Base-by-base conservation (phyloP, 495 filamentous ascomycete genomes). In the Apiosordaria backusii region DNA sequence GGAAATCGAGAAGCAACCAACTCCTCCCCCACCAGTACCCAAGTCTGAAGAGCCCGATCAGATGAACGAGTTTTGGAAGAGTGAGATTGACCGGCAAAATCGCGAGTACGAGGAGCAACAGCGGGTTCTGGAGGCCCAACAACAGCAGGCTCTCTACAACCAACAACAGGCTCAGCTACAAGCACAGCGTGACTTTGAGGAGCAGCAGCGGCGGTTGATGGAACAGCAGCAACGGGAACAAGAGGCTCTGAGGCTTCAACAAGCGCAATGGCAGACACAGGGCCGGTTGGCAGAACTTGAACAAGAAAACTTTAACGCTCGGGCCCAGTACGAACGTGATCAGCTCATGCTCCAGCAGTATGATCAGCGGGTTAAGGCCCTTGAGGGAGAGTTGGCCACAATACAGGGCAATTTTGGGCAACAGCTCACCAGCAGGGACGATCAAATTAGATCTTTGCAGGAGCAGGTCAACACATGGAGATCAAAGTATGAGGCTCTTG, bases 51-150 rank as follows among this genome's bases (percentile, higher is more conserved):
- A 98, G 70, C 95, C 95, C 6, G 95, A 96, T 72, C 91, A 96
- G 19, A 98, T 99, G 73, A 90, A 89, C 65, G 96, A 98, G 73
- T 99, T 99, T 76, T 99, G 95, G 95, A 93, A 93, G 76, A 93
- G 88, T 70, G 92, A 97, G 75, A 90, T 96, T 65, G 85, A 86
- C 67, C 84, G 92, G 55, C 92, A 97, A 73, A 94, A 99, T 73
- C 88, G 92, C 63, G 93, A 97, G 73, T 98, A 93, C 71, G 95
- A 92, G 70, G 92, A 92, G 25, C 92, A 99, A 76, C 95, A 99
- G 76, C 85, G 88, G 25, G 87, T 92, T 18, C 80, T 99, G 27
- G 89, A 95, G 72, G 87, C 92, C 62, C 92, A 94, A 62, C 91
- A 96, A 72, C 87, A 87, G 35, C 86, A 90, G 67, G 75, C 81